Evolutionary conservation across 345 rosid genomes (phyloP).

Genomic region (Ceriops decandra): DNA sequence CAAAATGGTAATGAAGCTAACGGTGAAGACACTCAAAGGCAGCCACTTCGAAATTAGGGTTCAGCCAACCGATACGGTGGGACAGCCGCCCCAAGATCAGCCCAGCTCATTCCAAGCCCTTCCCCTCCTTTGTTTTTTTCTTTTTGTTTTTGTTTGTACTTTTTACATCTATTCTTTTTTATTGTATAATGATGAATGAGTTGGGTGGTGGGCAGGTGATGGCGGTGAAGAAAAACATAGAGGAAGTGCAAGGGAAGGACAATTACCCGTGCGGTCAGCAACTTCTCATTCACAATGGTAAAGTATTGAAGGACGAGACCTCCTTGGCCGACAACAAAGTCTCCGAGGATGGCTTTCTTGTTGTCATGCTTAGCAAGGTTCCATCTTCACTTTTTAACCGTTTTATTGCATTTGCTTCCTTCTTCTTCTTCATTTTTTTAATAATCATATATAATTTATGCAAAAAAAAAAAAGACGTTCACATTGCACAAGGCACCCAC

Average conservation of each 20-base stretch:
- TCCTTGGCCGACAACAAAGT: constrained; percentile 77
- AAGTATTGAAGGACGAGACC: constrained; percentile 96
- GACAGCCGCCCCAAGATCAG: constrained; percentile 7
- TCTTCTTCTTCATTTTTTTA: too few species aligned
- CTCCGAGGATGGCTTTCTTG: constrained; percentile 90
- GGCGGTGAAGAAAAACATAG: constrained; percentile 97
- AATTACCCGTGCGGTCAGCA: constrained; percentile 96
- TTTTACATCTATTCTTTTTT: too few species aligned
- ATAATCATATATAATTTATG: too few species aligned
- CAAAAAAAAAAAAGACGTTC: too few species aligned
- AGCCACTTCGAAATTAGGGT: constrained; percentile 94
- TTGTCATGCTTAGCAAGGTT: constrained; percentile 99
- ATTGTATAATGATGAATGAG: too few species aligned
- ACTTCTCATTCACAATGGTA: constrained; percentile 89
- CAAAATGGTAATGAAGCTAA: constrained; percentile 70
- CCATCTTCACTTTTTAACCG: too few species aligned
- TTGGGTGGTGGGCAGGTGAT: constrained; percentile 43
- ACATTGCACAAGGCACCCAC: too few species aligned
- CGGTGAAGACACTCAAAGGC: constrained; percentile 95
- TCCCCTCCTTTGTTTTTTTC: not conserved
- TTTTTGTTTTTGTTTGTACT: not conserved
- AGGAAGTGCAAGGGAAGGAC: constrained; percentile 90
- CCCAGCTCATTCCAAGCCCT: not conserved
- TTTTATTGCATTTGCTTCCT: too few species aligned
- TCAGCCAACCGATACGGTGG: constrained; percentile 80